Evolutionary conservation across 768 basidiomycete genomes (phyloP), one percentile per base, ranked within the genome.

Genomic region (Gautieria morchelliformis): DNA sequence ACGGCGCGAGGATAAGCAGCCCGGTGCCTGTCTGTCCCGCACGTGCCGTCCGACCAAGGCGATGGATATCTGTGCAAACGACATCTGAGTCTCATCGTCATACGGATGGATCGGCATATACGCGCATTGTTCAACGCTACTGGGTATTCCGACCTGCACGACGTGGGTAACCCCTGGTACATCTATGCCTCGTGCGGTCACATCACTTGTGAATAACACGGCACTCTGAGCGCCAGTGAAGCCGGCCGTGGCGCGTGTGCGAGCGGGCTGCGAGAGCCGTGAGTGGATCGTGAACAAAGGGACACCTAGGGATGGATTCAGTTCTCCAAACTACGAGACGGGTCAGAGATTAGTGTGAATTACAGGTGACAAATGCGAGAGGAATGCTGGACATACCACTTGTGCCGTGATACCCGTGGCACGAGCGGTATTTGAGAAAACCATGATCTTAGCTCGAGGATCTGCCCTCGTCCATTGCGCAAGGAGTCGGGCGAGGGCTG

Each of bases 361-460:
- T 1, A 35, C n/a, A 37, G 6, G 12, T 17, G 11, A 52, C 3
- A 45, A 19, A 8, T 24, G 20, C n/a, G 19, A 32, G 1, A 33
- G n/a, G 37, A 15, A 49, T 39, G 27, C 63, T 14, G 56, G 47
- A 22, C 65, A 65, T 58, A 68, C 56, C 62, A 77, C 56, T 46
- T 69, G 63, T 40, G 61, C 62, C n/a, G 76, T 67, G 44, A 81
- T 67, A 7, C 70, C 71, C 1, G 80, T 78, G 9, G 79, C 79
- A 53, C 81, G 75, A 7, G 84, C 83, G 6, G 84, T 87, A n/a
- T 83, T 80, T 45, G 82, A 76, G 72, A 87, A 87, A 6, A 81
- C 72, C 67, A 87, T 84, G 15, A 75, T 63, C 59, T 78, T 78
- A 44, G 73, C 47, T 1, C 52, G 60, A 4, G 60, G 47, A 19